Evolutionary conservation across 768 basidiomycete genomes (phyloP).

Genomic region (Rhodotorula sphaerocarpa): DNA sequence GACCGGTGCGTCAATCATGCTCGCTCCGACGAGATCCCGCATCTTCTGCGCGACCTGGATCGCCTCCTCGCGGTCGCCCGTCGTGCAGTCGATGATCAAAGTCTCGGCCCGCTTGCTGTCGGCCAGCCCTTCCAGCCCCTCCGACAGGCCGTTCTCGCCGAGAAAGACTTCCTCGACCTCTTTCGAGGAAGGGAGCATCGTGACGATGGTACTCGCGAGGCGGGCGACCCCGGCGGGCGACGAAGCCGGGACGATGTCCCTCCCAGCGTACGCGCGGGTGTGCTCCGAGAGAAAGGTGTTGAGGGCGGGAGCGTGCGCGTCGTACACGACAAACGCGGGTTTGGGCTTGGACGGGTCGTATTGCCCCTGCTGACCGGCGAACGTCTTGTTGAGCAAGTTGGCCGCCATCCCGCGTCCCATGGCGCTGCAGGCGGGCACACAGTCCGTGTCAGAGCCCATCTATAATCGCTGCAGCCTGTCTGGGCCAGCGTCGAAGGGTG

Average conservation of each 20-base stretch:
- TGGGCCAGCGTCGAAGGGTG: too few species aligned
- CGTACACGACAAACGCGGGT: constrained; percentile 64
- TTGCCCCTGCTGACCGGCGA: constrained; percentile 38
- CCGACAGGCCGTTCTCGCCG: constrained; percentile 56
- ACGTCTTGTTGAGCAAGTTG: constrained; percentile 71
- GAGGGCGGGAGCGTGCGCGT: constrained; percentile 58
- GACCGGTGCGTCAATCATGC: constrained; percentile 87
- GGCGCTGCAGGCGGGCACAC: constrained; percentile 4
- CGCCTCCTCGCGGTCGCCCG: constrained; percentile 70
- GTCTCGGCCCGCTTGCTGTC: constrained; percentile 43
- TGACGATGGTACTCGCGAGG: constrained; percentile 54
- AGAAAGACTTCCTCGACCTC: constrained; percentile 72
- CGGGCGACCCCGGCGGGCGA: constrained; percentile 55
- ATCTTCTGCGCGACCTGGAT: constrained; percentile 53
- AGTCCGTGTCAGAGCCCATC: too few species aligned
- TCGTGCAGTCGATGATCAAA: constrained; percentile 81
- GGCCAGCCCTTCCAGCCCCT: constrained; percentile 52
- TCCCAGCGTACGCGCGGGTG: constrained; percentile 53
- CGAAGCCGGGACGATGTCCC: constrained; percentile 53
- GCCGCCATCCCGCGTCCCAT: constrained; percentile 83
- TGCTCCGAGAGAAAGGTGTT: constrained; percentile 55
- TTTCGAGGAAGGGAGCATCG: constrained; percentile 87
- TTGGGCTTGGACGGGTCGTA: constrained; percentile 10
- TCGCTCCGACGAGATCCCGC: constrained; percentile 49
- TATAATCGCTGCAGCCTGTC: too few species aligned